phyloP scores from a whole-genome alignment of 257 asterid species.

The Echites panduratus region DNA sequence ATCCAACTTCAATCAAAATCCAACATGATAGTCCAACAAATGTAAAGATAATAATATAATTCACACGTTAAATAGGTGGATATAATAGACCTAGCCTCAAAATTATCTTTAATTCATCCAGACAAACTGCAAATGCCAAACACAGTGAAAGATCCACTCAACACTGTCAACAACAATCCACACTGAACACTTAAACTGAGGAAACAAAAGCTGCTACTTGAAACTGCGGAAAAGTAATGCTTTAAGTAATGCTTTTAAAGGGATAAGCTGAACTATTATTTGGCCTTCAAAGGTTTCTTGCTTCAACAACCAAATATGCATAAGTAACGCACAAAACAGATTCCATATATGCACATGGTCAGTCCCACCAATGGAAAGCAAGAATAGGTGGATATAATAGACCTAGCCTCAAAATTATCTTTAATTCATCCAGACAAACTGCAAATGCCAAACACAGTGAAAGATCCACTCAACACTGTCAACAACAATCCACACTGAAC shows the following conservation, averaged over 20 bases:
- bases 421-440: too few relatives aligned
- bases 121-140: too few relatives aligned
- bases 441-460: not conserved
- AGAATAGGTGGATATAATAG: not conserved
- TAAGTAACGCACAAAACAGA: not conserved
- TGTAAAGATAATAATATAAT: not conserved
- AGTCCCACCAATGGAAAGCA: not conserved
- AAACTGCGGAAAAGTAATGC: too few relatives aligned
- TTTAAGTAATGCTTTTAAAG: not conserved
- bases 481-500: not conserved
- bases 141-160: not conserved
- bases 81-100: not conserved
- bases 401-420: not conserved
- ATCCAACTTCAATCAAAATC: not conserved
- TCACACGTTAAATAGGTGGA: not conserved
- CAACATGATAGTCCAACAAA: not conserved
- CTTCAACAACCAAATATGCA: not conserved
- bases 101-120: too few relatives aligned
- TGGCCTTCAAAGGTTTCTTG: not conserved
- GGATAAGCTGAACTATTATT: not conserved
- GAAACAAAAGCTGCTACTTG: not conserved
- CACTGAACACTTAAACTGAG: not conserved
- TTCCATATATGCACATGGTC: not conserved
- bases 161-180: not conserved
- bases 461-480: not conserved